Base-by-base conservation (phyloP, 352 stramenopile species). In the Phytophthora cactorum region DNA sequence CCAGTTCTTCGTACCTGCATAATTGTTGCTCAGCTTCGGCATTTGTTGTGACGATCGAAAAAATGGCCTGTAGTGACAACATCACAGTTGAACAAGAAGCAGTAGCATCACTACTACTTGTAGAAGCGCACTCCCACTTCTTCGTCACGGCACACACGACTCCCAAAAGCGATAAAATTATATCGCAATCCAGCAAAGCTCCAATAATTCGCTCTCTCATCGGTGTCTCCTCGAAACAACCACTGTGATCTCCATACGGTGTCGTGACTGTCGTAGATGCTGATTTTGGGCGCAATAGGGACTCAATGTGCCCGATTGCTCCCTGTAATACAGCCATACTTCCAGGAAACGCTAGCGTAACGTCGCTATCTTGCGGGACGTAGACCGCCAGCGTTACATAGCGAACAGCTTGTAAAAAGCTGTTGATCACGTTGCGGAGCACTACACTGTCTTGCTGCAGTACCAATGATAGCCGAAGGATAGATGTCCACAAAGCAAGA, bases 351-450 rank as follows among this genome's bases (percentile, higher is more conserved):
- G 52, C 60, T 28, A 82, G 66, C 11, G 63, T 63, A 36, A 81
- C 54, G 8, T 65, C 52, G 1, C 36, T 32, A 52, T 77, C 64
- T 10, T 72, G 27, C 32, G 65, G 72, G 53, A 76, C 82, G 41
- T 84, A 79, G 28, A 84, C 39, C 2, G 77, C 66, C 10, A 90
- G 51, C 2, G 75, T 60, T 17, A 82, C 68, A 36, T 81, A 86
- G 14, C 81, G 81, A 59, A 88, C 29, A 11, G 77, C 73, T 65
- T 90, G 81, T 15, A 88, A 57, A 25, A 88, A 45, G 41, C 77
- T 82, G 58, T 88, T 90, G 41, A 88, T 50, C 1, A 63, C 44
- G 63, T 86, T 86, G 59, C 75, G 81, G 11, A 83, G 56, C 29
- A 59, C 69, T 34, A 63, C 67, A 50, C 77, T 80, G 29, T 83